These are phyloP conservation scores for Meira nashicola DNA, from an alignment of 1,284 basidiomycete genomes.

Conservation along the genomic window DNA sequence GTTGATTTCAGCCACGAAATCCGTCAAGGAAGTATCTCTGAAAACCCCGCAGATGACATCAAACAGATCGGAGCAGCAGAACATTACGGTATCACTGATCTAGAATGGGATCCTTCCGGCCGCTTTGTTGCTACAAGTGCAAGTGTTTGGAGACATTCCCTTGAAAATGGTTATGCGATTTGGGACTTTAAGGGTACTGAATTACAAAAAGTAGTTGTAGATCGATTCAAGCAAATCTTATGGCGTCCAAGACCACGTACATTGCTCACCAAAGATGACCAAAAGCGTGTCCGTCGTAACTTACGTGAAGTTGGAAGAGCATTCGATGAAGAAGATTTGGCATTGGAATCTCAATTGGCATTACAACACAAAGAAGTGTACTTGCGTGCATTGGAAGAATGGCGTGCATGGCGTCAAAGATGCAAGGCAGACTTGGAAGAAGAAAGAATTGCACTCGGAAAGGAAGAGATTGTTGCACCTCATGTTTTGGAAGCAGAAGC, in stretches of 20 bases:
- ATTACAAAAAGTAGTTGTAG: slow-evolving; percentile 78
- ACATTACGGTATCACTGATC: slow-evolving; percentile 95
- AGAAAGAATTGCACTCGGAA: slow-evolving; percentile 31
- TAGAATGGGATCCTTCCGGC: slow-evolving; percentile 97
- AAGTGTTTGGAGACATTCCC: slow-evolving; percentile 89
- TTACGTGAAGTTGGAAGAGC: slow-evolving; percentile 83
- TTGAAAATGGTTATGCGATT: slow-evolving; percentile 92
- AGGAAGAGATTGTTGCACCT: slow-evolving; percentile 23
- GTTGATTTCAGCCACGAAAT: slow-evolving; percentile 77
- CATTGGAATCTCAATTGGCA: slow-evolving; percentile 87
- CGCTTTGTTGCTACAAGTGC: slow-evolving; percentile 89
- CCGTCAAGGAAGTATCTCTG: slow-evolving; percentile 59
- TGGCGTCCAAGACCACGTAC: slow-evolving; percentile 93
- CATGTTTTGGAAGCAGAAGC: slow-evolving; percentile 43
- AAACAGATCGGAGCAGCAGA: slow-evolving; percentile 79
- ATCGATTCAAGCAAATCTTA: slow-evolving; percentile 97
- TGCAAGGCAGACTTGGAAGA: slow-evolving; percentile 36
- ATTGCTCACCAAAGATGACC: slow-evolving; percentile 80
- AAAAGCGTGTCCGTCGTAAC: slow-evolving; percentile 81
- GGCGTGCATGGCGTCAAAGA: slow-evolving; percentile 80
- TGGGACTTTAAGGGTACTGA: slow-evolving; percentile 98
- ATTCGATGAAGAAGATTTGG: slow-evolving; percentile 95
- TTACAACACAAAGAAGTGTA: slow-evolving; percentile 87
- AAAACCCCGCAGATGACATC: slow-evolving; percentile 69
- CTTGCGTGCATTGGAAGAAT: slow-evolving; percentile 89